These are phyloP conservation scores for Linnemannia elongata DNA, from an alignment of 192 early-diverging fungal species.

Conservation along the genomic window DNA sequence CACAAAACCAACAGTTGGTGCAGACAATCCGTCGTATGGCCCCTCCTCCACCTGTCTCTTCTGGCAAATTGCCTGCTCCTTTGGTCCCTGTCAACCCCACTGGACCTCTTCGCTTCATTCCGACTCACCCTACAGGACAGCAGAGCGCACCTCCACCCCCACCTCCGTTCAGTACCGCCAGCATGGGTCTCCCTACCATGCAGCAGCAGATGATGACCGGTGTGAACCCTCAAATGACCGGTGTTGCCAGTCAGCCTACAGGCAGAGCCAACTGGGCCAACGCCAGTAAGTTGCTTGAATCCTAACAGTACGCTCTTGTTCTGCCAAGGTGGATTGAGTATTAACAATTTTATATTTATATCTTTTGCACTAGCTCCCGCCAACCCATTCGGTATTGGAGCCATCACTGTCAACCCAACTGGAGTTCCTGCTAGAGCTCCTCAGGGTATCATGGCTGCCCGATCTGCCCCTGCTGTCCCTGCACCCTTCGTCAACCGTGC, in stretches of 20 bases:
- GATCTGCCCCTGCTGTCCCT: slow-evolving; percentile 50
- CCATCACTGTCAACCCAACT: slow-evolving; percentile 53
- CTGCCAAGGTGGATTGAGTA: background rate
- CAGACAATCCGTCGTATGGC: slow-evolving; percentile 46
- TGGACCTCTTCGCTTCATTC: slow-evolving; percentile 50
- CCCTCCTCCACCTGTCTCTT: slow-evolving; percentile 48
- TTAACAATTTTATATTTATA: background rate
- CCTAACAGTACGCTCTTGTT: background rate
- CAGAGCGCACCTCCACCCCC: slow-evolving; percentile 15
- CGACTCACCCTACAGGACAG: slow-evolving; percentile 52
- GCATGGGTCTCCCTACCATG: slow-evolving; percentile 47
- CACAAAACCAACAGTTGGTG: slow-evolving; percentile 38
- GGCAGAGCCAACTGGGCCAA: slow-evolving; percentile 58
- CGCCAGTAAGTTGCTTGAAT: slow-evolving; percentile 48
- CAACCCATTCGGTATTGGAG: slow-evolving; percentile 53
- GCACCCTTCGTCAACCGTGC: slow-evolving; percentile 50
- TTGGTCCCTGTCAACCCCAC: slow-evolving; percentile 55
- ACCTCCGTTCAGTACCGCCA: slow-evolving; percentile 43
- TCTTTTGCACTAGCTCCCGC: slow-evolving; percentile 26
- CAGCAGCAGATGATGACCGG: slow-evolving; percentile 59
- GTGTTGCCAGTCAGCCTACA: slow-evolving; percentile 47
- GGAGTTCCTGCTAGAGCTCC: slow-evolving; percentile 31
- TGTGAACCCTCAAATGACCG: slow-evolving; percentile 42
- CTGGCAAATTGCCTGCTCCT: slow-evolving; percentile 34
- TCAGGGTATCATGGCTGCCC: slow-evolving; percentile 35